phyloP scores from a whole-genome alignment of 331 rosid species.

The Quercus tomentella region DNA sequence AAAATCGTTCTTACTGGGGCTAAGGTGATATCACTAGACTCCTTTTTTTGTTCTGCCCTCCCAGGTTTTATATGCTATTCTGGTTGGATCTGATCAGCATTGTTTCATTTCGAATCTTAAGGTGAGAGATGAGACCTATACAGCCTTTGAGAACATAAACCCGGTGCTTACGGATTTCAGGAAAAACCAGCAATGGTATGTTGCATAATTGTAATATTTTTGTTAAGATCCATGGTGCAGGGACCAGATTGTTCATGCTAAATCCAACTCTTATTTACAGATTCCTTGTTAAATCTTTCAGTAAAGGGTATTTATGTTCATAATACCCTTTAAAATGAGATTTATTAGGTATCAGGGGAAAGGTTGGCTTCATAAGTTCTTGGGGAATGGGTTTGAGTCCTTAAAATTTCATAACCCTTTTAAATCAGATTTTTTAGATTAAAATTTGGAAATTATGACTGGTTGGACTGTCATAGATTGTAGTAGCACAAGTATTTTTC shows the following conservation, averaged over 20 bases:
- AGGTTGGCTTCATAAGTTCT: neutral
- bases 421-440: neutral
- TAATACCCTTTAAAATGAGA: neutral
- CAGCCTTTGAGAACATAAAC: constrained; percentile 92
- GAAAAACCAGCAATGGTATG: constrained; percentile 89
- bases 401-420: neutral
- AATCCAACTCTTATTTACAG: neutral
- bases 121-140: constrained; percentile 93
- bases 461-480: neutral
- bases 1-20: constrained; percentile 91
- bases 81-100: neutral
- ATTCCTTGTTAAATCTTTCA: neutral
- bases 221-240: neutral
- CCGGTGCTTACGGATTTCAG: constrained; percentile 91
- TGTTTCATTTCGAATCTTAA: constrained; percentile 13
- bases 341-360: neutral
- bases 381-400: neutral
- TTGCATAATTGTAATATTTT: neutral
- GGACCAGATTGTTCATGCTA: no score
- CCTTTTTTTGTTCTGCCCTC: neutral
- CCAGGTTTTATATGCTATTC: neutral
- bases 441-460: neutral
- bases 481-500: neutral
- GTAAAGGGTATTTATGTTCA: neutral
- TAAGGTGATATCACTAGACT: constrained; percentile 42